Percentiles rank a stretch among this genome's conserved stretches.
These are phyloP conservation scores for Huntiella abstrusa DNA, from an alignment of 2,329 filamentous ascomycete species.

Conservation along the genomic window DNA sequence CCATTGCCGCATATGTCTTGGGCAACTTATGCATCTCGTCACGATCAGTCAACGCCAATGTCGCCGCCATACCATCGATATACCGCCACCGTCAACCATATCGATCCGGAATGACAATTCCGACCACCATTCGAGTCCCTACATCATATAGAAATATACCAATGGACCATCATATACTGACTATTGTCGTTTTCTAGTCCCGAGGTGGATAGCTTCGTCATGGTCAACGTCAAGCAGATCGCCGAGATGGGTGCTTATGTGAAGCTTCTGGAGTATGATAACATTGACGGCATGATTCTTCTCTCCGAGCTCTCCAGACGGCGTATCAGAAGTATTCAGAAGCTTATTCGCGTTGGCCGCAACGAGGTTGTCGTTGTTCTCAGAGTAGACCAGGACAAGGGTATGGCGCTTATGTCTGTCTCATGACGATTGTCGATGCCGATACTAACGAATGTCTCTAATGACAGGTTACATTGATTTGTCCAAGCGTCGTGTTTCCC, in stretches of 20 bases:
- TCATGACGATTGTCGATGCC: not conserved
- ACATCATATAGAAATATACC: no score
- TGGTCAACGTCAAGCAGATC: slow-evolving; percentile 99
- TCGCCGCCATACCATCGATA: no score
- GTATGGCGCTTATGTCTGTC: slow-evolving; percentile 20
- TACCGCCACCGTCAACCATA: not conserved
- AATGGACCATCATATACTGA: slow-evolving; percentile 2
- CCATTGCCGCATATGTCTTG: no score
- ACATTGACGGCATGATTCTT: slow-evolving; percentile 99
- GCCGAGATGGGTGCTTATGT: slow-evolving; percentile 99
- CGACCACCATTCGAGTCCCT: not conserved
- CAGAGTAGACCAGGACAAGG: slow-evolving; percentile 98
- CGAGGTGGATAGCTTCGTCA: slow-evolving; percentile 98
- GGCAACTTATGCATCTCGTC: no score
- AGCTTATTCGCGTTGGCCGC: slow-evolving; percentile 91
- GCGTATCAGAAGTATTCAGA: slow-evolving; percentile 97
- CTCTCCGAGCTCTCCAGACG: slow-evolving; percentile 92
- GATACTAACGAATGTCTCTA: not conserved
- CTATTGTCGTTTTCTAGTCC: slow-evolving; percentile 23
- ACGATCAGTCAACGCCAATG: no score
- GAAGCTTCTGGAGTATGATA: slow-evolving; percentile 98
- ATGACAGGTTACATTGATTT: slow-evolving; percentile 72
- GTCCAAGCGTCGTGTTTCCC: slow-evolving; percentile 91
- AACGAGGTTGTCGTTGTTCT: slow-evolving; percentile 98
- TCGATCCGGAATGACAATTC: not conserved